phyloP scores from a whole-genome alignment of 2,329 filamentous ascomycete genomes.

The Phyllosticta ampelicida region DNA sequence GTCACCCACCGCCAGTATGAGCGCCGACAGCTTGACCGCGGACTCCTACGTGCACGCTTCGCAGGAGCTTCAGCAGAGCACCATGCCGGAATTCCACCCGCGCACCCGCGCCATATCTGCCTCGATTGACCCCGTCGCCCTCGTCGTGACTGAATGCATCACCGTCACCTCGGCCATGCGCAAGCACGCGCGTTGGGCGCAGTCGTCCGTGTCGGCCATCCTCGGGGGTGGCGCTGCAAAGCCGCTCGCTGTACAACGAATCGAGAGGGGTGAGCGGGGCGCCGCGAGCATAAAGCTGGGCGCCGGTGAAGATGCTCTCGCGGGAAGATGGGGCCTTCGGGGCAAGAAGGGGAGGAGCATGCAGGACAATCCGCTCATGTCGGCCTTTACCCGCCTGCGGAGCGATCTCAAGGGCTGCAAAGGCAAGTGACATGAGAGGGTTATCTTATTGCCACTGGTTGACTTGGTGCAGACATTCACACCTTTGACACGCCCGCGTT shows the following conservation, averaged over 20 bases:
- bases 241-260: slow-evolving; percentile 26
- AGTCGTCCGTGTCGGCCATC: slow-evolving; percentile 93
- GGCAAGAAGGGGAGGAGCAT: slow-evolving; percentile 95
- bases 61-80: background rate
- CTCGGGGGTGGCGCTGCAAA: slow-evolving; percentile 58
- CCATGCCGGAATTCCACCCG: slow-evolving; percentile 2
- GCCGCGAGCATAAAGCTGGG: slow-evolving; percentile 23
- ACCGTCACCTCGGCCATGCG: slow-evolving; percentile 97
- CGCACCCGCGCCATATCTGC: slow-evolving; percentile 47
- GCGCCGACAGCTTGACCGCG: slow-evolving; percentile 4
- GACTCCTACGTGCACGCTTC: slow-evolving; percentile 5
- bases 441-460: slow-evolving; percentile 11
- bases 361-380: slow-evolving; percentile 94
- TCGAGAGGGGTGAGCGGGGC: slow-evolving; percentile 25
- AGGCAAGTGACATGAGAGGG: slow-evolving; percentile 40
- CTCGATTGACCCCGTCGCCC: slow-evolving; percentile 77
- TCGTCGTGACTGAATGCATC: slow-evolving; percentile 98
- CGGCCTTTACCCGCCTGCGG: slow-evolving; percentile 81
- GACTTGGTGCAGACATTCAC: slow-evolving; percentile 56
- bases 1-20: slow-evolving; percentile 2
- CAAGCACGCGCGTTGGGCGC: slow-evolving; percentile 90
- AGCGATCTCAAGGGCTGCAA: slow-evolving; percentile 79
- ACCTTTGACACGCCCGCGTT: slow-evolving; percentile 82
- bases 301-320: slow-evolving; percentile 45
- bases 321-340: slow-evolving; percentile 83